These are phyloP conservation scores for Aspergillus chevalieri DNA, from an alignment of 2,329 filamentous ascomycete genomes.

Conservation along the genomic window DNA sequence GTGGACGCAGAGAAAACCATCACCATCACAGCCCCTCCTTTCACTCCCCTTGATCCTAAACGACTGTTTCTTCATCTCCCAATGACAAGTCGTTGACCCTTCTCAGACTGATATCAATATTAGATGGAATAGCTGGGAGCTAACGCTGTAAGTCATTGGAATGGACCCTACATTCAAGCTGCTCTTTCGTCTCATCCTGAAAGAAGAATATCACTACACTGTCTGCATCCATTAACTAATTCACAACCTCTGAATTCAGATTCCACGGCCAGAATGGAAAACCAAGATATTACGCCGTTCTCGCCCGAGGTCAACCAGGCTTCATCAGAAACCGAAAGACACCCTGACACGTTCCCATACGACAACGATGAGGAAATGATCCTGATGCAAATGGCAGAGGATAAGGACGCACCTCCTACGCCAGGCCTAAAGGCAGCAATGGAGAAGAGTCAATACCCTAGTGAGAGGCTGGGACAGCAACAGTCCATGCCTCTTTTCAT, in stretches of 20 bases:
- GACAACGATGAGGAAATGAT: conserved; percentile 15
- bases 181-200: background rate
- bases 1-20: background rate
- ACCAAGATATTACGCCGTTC: background rate
- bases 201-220: background rate
- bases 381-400: conserved; percentile 12
- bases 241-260: background rate
- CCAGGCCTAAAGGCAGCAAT: conserved; percentile 11
- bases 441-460: conserved; percentile 10
- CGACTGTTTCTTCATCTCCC: too few relatives aligned
- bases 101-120: too few relatives aligned
- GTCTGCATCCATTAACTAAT: background rate
- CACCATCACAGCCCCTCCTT: too few relatives aligned
- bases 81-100: too few relatives aligned
- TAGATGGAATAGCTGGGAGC: too few relatives aligned
- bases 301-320: background rate
- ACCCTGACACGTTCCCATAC: background rate
- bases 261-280: background rate
- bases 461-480: background rate
- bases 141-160: too few relatives aligned
- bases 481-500: conserved; percentile 18
- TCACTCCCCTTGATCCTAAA: too few relatives aligned
- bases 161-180: background rate
- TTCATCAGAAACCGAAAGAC: background rate
- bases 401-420: conserved; percentile 9